These are phyloP conservation scores for Paramecium bursaria DNA, from an alignment of 73 alveolate genomes.

Conservation along the genomic window DNA sequence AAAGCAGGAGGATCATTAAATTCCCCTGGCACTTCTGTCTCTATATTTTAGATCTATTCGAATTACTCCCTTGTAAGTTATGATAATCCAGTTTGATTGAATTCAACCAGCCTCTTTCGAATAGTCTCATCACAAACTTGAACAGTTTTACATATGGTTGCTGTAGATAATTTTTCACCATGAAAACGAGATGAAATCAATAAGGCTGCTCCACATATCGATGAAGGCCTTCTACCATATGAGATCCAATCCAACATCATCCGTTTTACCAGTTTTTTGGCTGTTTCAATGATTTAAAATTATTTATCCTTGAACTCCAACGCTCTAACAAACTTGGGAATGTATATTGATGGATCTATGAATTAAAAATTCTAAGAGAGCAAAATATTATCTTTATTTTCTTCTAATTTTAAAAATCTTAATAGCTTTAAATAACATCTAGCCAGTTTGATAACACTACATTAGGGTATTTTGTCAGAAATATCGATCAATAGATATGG, in stretches of 20 bases:
- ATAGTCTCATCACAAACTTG: slow-evolving; percentile 96
- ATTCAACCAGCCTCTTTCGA: slow-evolving; percentile 95
- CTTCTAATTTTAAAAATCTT: slow-evolving; percentile 74
- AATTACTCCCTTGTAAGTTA: slow-evolving; percentile 93
- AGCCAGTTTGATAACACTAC: slow-evolving; percentile 88
- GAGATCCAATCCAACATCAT: slow-evolving; percentile 98
- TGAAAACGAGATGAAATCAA: slow-evolving; percentile 93
- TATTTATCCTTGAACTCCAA: slow-evolving; percentile 86
- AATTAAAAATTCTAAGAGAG: slow-evolving; percentile 71
- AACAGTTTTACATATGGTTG: slow-evolving; percentile 88
- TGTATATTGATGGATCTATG: slow-evolving; percentile 93
- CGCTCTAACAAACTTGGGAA: slow-evolving; percentile 86
- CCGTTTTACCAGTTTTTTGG: slow-evolving; percentile 87
- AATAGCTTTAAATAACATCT: slow-evolving; percentile 85
- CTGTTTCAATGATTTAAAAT: slow-evolving; percentile 86
- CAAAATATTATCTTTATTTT: slow-evolving; percentile 29
- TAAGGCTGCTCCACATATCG: slow-evolving; percentile 98
- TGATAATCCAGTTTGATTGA: slow-evolving; percentile 90
- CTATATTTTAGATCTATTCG: slow-evolving; percentile 78
- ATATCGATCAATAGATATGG: slow-evolving; percentile 94
- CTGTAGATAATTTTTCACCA: slow-evolving; percentile 85
- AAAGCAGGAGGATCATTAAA: slow-evolving; percentile 96
- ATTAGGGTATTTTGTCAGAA: slow-evolving; percentile 85
- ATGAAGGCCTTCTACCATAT: slow-evolving; percentile 97
- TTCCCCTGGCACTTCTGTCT: slow-evolving; percentile 80